Evolutionary conservation across 164 flowering plant species (phyloP).

Genomic region (Euptelea pleiosperma): DNA sequence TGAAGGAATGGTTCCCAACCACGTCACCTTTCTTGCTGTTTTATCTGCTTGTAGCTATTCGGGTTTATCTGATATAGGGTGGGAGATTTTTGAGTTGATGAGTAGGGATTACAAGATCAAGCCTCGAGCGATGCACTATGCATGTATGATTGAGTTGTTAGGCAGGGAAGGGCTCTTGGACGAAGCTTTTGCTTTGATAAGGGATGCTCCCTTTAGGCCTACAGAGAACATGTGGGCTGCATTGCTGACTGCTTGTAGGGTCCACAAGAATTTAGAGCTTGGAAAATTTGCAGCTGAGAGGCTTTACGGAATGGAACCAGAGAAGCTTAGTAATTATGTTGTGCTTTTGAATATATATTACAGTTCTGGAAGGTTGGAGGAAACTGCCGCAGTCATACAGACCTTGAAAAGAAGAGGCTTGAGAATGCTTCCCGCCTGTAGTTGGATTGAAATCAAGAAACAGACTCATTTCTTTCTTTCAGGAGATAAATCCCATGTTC

Average conservation of each 20-base stretch:
- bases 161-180: conserved; percentile 68
- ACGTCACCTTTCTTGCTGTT: conserved; percentile 37
- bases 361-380: conserved; percentile 48
- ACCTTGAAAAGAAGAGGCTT: conserved; percentile 60
- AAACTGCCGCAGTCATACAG: conserved; percentile 57
- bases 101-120: conserved; percentile 47
- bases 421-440: conserved; percentile 61
- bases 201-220: conserved; percentile 60
- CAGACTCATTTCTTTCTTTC: conserved; percentile 44
- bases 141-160: conserved; percentile 72
- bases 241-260: conserved; percentile 69
- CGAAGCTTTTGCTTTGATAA: conserved; percentile 69
- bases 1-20: conserved; percentile 32
- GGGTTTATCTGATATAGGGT: conserved; percentile 44
- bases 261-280: conserved; percentile 64
- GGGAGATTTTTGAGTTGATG: conserved; percentile 78
- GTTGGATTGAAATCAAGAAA: conserved; percentile 75
- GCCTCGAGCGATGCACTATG: conserved; percentile 83
- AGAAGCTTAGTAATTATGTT: conserved; percentile 65
- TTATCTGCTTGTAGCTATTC: conserved; percentile 47
- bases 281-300: conserved; percentile 86
- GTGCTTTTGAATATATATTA: conserved; percentile 73
- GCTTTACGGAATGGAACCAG: conserved; percentile 68
- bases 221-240: conserved; percentile 91
- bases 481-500: conserved; percentile 55